Evolutionary conservation across 2,329 filamentous ascomycete species (phyloP).

Genomic region (Akanthomyces uredinophilus): DNA sequence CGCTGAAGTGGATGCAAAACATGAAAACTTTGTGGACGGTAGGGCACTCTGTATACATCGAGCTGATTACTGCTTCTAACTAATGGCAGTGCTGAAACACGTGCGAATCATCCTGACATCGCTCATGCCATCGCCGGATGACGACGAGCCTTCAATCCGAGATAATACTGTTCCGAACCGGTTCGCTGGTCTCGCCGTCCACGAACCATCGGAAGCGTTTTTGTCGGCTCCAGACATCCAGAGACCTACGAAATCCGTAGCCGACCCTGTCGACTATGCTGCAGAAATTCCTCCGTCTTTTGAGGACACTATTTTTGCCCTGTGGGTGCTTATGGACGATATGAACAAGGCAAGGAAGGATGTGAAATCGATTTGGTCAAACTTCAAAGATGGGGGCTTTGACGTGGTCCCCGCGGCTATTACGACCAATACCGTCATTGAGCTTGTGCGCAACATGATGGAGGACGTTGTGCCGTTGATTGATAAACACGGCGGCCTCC

Average conservation of each 20-base stretch:
- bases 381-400: conserved; percentile 25
- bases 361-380: conserved; percentile 20
- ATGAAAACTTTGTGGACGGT: conserved; percentile 1
- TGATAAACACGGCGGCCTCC: neutral
- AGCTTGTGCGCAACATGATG: conserved; percentile 22
- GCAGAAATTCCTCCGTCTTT: neutral
- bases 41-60: neutral
- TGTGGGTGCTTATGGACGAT: neutral
- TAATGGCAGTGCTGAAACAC: conserved; percentile 2
- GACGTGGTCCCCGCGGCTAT: conserved; percentile 28
- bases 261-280: conserved; percentile 23
- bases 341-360: neutral
- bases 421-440: conserved; percentile 27
- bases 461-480: neutral
- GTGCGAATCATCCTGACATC: conserved; percentile 18
- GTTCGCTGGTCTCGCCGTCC: neutral
- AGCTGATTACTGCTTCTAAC: neutral
- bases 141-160: neutral
- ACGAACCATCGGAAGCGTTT: conserved; percentile 19
- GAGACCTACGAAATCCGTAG: conserved; percentile 26
- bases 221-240: conserved; percentile 25
- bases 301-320: neutral
- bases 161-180: neutral
- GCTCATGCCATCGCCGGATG: neutral
- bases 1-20: neutral